phyloP scores from a whole-genome alignment of 805 yeast species.

The Isabelozyma gotoi region DNA sequence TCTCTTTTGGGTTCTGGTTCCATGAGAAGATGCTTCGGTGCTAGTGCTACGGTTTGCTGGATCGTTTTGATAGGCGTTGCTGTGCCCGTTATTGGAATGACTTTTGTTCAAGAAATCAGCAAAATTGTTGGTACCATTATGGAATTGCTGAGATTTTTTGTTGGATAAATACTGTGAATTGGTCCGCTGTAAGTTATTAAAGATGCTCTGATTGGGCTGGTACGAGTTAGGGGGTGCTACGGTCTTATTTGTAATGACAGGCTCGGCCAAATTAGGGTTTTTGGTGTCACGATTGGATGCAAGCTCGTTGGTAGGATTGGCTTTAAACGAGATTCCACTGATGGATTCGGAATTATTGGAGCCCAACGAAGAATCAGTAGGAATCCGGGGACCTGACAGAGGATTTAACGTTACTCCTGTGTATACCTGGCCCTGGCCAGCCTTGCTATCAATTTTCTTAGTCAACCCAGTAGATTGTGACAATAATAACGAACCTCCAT shows the following conservation, averaged over 20 bases:
- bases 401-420: constrained; percentile 1
- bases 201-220: constrained; percentile 43
- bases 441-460: constrained; percentile 27
- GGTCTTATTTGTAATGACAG: constrained; percentile 29
- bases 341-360: constrained; percentile 14
- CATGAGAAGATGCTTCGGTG: constrained; percentile 17
- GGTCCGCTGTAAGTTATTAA: constrained; percentile 41
- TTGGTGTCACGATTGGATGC: constrained; percentile 7
- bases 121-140: constrained; percentile 28
- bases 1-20: constrained; percentile 78
- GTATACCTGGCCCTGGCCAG: constrained; percentile 1
- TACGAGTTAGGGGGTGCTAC: constrained; percentile 37
- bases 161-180: constrained; percentile 31
- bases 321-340: constrained; percentile 34
- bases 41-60: background rate
- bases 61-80: background rate
- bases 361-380: background rate
- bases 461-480: constrained; percentile 45
- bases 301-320: constrained; percentile 22
- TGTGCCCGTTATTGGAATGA: constrained; percentile 4
- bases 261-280: constrained; percentile 20
- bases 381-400: background rate
- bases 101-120: constrained; percentile 23
- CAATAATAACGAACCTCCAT: constrained; percentile 42
- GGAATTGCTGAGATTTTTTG: constrained; percentile 19